These are phyloP conservation scores for Xylaria cubensis DNA, from an alignment of 495 filamentous ascomycete species.

Conservation along the genomic window DNA sequence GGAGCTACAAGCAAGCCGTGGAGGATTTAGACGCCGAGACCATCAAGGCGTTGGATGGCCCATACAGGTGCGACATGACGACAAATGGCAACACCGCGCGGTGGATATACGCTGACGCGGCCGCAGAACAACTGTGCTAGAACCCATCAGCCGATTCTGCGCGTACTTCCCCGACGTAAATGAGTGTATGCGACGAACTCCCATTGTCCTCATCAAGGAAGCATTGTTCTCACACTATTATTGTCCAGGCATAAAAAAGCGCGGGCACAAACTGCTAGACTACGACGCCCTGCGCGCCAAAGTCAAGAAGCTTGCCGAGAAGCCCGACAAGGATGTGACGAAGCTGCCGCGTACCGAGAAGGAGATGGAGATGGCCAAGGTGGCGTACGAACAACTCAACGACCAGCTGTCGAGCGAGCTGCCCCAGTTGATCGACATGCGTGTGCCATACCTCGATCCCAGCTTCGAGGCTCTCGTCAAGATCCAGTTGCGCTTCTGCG, in stretches of 20 bases:
- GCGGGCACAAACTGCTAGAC: slow-evolving; percentile 95
- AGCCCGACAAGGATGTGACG: slow-evolving; percentile 96
- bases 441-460: slow-evolving; percentile 95
- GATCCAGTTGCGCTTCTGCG: slow-evolving; percentile 97
- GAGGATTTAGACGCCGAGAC: slow-evolving; percentile 97
- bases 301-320: slow-evolving; percentile 95
- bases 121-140: slow-evolving; percentile 83
- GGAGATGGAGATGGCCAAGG: slow-evolving; percentile 90
- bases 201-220: background rate
- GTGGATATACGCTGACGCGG: background rate
- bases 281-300: slow-evolving; percentile 95
- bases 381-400: slow-evolving; percentile 93
- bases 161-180: slow-evolving; percentile 99
- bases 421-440: slow-evolving; percentile 96
- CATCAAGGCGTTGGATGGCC: slow-evolving; percentile 97
- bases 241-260: slow-evolving; percentile 85
- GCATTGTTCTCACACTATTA: slow-evolving; percentile 19
- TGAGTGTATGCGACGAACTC: slow-evolving; percentile 69
- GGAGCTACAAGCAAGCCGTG: slow-evolving; percentile 97
- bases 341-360: slow-evolving; percentile 94
- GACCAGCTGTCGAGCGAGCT: slow-evolving; percentile 92
- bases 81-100: slow-evolving; percentile 12
- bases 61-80: slow-evolving; percentile 70
- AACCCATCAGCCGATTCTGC: slow-evolving; percentile 94
- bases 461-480: slow-evolving; percentile 97